Base-by-base conservation (phyloP, 257 asterid genomes). In the Scutellaria barbata region DNA sequence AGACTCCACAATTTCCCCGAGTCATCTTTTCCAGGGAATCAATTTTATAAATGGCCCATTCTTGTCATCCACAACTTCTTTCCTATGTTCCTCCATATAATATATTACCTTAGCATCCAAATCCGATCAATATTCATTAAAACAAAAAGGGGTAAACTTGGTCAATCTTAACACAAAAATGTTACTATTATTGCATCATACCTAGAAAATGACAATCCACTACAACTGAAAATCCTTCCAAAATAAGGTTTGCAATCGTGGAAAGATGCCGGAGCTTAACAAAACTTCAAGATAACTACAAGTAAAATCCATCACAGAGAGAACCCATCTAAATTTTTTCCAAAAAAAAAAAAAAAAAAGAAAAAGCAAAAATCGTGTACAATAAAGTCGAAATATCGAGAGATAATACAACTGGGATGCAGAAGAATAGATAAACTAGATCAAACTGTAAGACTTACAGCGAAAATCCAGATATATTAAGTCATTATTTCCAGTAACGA, bases 401-500 rank as follows among this genome's bases (percentile, higher is more conserved):
- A 42, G 40, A 10, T 40, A 56, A 3, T 13, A 39, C 43, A 69
- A 46, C 25, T 77, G 66, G 72, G 79, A 80, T 75, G 73, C 77
- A 63, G 53, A 47, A 63, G 66, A 57, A 16, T 51, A 55, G 11
- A 25, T 5, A 47, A 22, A 73, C 14, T 35, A 72, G 81, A 82
- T 73, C 79, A 71, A 71, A 62, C 30, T 42, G 45, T 56, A 63
- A 63, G 13, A 74, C 83, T 82, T 81, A 82, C 87, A 75, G 75
- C 43, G 63, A 63, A 76, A 73, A 11, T 40, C 50, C 66, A 20
- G 59, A 71, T 59, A 67, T 47, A 46, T 54, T 57, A 67, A 64
- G 77, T 45, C 84, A 85, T 82, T n/a, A 76, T 55, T 51, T 20
- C 30, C 55, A 73, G 74, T 67, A 50, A 13, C 65, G 62, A 43